phyloP scores from a whole-genome alignment of 2,329 filamentous ascomycete species.

The Fusarium sp. region DNA sequence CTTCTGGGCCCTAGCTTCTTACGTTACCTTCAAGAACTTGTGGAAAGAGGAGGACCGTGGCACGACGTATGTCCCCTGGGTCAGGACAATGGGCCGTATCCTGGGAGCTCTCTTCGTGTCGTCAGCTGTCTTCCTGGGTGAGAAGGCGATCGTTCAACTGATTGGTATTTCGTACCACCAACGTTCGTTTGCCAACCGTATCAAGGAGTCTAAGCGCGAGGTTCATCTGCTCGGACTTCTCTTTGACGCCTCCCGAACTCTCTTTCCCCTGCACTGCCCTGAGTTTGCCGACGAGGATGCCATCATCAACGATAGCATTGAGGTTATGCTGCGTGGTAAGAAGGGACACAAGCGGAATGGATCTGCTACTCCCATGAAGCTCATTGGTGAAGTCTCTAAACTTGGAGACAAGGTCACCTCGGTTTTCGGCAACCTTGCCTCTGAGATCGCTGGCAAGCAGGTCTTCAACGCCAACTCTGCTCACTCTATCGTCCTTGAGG shows the following conservation, averaged over 20 bases:
- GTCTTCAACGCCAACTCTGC: slow-evolving; percentile 93
- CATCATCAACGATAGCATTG: slow-evolving; percentile 85
- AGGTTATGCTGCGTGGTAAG: slow-evolving; percentile 71
- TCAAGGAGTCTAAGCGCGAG: slow-evolving; percentile 90
- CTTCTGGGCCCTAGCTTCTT: slow-evolving; percentile 73
- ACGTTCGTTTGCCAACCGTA: slow-evolving; percentile 82
- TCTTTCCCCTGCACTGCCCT: slow-evolving; percentile 92
- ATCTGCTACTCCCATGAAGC: slow-evolving; percentile 78
- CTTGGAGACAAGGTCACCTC: slow-evolving; percentile 94
- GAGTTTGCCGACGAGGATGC: slow-evolving; percentile 95
- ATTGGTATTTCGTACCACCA: slow-evolving; percentile 89
- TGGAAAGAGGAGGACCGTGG: slow-evolving; percentile 50
- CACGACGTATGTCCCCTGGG: slow-evolving; percentile 60
- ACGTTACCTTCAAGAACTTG: slow-evolving; percentile 70
- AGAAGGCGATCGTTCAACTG: slow-evolving; percentile 82
- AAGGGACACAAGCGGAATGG: slow-evolving; percentile 63
- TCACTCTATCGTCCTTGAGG: slow-evolving; percentile 89
- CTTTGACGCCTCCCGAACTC: slow-evolving; percentile 86
- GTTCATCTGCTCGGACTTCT: slow-evolving; percentile 83
- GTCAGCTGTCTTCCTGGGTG: slow-evolving; percentile 76
- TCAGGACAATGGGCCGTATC: slow-evolving; percentile 69
- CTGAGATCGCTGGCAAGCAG: slow-evolving; percentile 94
- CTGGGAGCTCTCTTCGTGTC: slow-evolving; percentile 75
- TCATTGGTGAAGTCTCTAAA: slow-evolving; percentile 81
- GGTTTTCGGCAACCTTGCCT: slow-evolving; percentile 90